phyloP scores from a whole-genome alignment of 352 stramenopile species.

The Phytophthora aleatoria region DNA sequence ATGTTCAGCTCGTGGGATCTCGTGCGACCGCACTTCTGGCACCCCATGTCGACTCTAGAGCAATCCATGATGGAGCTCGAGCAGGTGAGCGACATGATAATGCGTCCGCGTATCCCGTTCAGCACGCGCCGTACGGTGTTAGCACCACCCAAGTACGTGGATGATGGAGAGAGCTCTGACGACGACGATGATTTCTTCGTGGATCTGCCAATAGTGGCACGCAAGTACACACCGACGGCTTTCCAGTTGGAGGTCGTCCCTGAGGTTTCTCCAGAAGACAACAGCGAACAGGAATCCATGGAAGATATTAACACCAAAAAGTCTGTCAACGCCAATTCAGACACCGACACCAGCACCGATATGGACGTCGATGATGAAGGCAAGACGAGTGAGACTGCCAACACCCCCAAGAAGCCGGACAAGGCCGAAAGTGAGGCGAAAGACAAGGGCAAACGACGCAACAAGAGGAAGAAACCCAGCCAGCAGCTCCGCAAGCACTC shows the following conservation, averaged over 20 bases:
- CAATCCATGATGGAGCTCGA: conserved; percentile 56
- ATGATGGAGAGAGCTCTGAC: background rate
- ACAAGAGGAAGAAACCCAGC: conserved; percentile 3
- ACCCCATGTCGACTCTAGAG: conserved; percentile 58
- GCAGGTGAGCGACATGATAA: conserved; percentile 37
- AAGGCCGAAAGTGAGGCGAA: background rate
- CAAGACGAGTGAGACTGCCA: background rate
- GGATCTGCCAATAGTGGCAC: conserved; percentile 8
- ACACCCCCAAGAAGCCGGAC: background rate
- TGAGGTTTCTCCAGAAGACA: background rate
- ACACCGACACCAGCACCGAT: conserved; percentile 7
- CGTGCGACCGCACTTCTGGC: conserved; percentile 52
- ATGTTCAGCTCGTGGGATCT: conserved; percentile 62
- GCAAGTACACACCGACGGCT: conserved; percentile 6
- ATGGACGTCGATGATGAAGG: conserved; percentile 23
- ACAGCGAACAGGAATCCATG: background rate
- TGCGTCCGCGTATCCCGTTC: conserved; percentile 17
- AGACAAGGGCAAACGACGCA: background rate
- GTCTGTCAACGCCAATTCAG: background rate
- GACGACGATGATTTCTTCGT: conserved; percentile 13
- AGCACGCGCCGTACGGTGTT: conserved; percentile 1
- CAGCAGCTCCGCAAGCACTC: conserved; percentile 4
- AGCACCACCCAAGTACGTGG: background rate
- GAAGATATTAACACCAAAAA: background rate
- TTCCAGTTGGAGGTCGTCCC: background rate